Base-by-base conservation (phyloP, 2,329 filamentous ascomycete species). In the Aspergillus sp. region DNA sequence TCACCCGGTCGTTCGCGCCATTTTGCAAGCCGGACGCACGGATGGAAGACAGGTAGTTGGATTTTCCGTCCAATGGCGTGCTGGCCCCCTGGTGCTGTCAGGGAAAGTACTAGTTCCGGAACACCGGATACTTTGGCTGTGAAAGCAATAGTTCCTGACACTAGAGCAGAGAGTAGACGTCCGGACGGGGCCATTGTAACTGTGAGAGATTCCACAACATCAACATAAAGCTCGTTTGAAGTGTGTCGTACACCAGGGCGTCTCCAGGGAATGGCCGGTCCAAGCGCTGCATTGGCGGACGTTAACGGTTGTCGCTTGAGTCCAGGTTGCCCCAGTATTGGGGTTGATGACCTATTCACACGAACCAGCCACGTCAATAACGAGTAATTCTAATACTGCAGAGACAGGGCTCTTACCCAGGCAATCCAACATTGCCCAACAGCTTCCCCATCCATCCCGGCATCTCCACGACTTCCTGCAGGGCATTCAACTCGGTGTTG, bases 191-290 rank as follows among this genome's bases (percentile, higher is more conserved):
- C 92, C 42, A 98, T 83, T 0, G 89, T 96, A 41, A 97, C 91
- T 1, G 87, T 85, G 0, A 99, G 80, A 1, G 90, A 91, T 78
- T 99, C 95, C 60, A 99, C 86, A 12, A 99, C 86, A 72, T 99
- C 95, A 56, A 96, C 93, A 72, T 98, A 98, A 64, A 99, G 82
- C 74, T 99, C 95, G 75, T 98, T 99, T 55, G 90, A 96, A 4
- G 93, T 98, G 74, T 99, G 95, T 15, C 93, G 85, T 53, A 99
- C 95, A 68, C 96, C 96, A 39, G 91, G 86, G 59, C 92, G 83
- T 60, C 95, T 85, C 95, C 95, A 99, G 1, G 93, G 93, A 41
- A 98, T 85, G 2, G 85, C 80, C 57, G 71, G 81, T 63, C 69
- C 78, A 57, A 66, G 74, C 63, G 66, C 61, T 47, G 60, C 66